A percentile compares a stretch with the other conserved stretches of the same genome.
Conservation (phyloP, 805 yeast species). For the Candida awuae region DNA sequence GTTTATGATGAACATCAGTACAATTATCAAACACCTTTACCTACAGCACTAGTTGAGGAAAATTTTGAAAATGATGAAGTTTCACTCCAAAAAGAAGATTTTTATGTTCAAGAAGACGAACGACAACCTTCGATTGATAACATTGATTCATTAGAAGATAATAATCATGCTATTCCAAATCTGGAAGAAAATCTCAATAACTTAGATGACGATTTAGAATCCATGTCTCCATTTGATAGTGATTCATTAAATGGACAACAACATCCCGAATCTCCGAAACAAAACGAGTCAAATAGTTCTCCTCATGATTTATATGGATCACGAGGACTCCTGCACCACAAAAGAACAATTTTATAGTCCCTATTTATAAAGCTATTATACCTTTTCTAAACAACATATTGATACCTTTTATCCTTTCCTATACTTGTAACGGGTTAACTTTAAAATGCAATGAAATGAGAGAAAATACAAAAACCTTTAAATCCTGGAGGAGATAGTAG, state of each 20-base stretch:
- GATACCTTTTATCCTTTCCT: background rate
- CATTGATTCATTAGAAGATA: too few species aligned
- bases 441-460: conserved; percentile 20
- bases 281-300: too few species aligned
- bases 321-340: conserved; percentile 2
- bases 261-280: too few species aligned
- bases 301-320: conserved; percentile 1
- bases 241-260: too few species aligned
- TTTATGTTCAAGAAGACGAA: too few species aligned
- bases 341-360: conserved; percentile 2
- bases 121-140: too few species aligned
- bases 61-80: background rate
- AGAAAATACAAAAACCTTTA: conserved; percentile 37
- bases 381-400: background rate
- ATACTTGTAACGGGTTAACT: conserved; percentile 3
- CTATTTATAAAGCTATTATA: too few species aligned
- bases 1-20: conserved; percentile 6
- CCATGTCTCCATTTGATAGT: too few species aligned
- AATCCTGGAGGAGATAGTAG: conserved; percentile 36
- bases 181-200: too few species aligned
- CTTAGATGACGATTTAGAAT: too few species aligned
- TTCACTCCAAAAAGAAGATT: too few species aligned
- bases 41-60: background rate
- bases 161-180: too few species aligned
- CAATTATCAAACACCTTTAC: background rate